Percentiles rank a stretch among this genome's conserved stretches.
These are phyloP conservation scores for Cyclaneusma minus DNA, from an alignment of 2,329 filamentous ascomycete genomes.

Conservation along the genomic window DNA sequence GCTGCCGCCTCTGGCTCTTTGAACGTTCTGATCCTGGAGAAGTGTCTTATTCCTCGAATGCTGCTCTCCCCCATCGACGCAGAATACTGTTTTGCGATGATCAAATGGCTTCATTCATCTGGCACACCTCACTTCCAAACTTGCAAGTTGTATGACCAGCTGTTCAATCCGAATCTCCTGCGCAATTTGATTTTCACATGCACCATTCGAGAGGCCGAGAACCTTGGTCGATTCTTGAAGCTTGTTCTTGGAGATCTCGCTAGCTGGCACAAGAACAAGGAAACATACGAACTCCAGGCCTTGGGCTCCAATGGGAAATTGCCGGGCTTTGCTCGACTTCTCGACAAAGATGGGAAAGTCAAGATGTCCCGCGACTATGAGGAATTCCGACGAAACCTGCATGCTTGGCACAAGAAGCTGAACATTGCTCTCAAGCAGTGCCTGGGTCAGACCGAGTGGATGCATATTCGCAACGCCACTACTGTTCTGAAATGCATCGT, in stretches of 20 bases:
- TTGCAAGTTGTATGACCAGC: constrained; percentile 64
- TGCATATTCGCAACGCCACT: constrained; percentile 94
- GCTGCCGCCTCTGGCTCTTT: constrained; percentile 48
- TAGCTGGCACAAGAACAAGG: constrained; percentile 68
- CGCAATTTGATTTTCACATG: constrained; percentile 75
- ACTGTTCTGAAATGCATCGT: constrained; percentile 71
- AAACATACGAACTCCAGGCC: constrained; percentile 69
- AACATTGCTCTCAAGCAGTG: constrained; percentile 69
- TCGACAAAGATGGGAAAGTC: constrained; percentile 57
- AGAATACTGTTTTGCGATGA: constrained; percentile 73
- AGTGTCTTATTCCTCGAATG: constrained; percentile 81
- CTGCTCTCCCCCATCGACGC: constrained; percentile 75
- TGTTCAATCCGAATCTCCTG: constrained; percentile 73
- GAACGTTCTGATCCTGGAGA: constrained; percentile 67
- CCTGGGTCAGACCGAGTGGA: constrained; percentile 74
- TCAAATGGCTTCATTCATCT: constrained; percentile 74
- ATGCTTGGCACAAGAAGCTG: constrained; percentile 79
- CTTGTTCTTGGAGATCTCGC: constrained; percentile 67
- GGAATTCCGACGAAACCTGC: constrained; percentile 71
- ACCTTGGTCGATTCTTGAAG: constrained; percentile 81
- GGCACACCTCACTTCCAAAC: constrained; percentile 79
- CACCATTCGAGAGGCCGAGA: constrained; percentile 80
- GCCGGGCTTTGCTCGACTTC: constrained; percentile 62
- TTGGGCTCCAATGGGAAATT: constrained; percentile 49
- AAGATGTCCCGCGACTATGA: constrained; percentile 65